These are phyloP conservation scores for Pichia sp. DNA, from an alignment of 1,139 yeast species.

Conservation along the genomic window DNA sequence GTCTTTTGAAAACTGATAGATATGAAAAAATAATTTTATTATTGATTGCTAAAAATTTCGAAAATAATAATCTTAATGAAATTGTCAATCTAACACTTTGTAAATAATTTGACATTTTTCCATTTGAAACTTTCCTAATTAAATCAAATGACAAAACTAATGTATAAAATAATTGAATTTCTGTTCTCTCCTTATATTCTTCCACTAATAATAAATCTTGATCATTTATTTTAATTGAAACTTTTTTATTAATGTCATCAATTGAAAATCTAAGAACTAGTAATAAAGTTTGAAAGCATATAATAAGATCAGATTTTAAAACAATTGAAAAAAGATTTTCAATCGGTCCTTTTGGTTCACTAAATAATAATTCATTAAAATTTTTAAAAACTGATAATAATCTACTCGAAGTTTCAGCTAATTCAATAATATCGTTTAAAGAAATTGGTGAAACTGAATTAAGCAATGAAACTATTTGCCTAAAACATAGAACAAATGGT, in stretches of 20 bases:
- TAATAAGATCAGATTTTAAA: conserved; percentile 6
- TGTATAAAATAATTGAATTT: conserved; percentile 5
- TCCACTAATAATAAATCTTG: conserved; percentile 4
- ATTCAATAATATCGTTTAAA: conserved; percentile 14
- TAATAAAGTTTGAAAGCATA: conserved; percentile 5
- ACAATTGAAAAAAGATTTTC: conserved; percentile 1
- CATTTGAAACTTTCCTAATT: conserved; percentile 9
- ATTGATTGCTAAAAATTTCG: conserved; percentile 5
- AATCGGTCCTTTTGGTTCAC: not conserved
- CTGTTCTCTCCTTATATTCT: conserved; percentile 6
- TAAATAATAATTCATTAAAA: conserved; percentile 11
- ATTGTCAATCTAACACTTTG: not conserved
- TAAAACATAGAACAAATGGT: conserved; percentile 7
- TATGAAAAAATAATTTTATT: conserved; percentile 10
- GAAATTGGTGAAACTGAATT: conserved; percentile 15
- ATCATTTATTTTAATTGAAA: conserved; percentile 2
- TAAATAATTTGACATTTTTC: conserved; percentile 1
- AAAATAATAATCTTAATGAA: conserved; percentile 6
- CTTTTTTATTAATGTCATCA: conserved; percentile 5
- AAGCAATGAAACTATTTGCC: conserved; percentile 12
- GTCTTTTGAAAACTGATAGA: conserved; percentile 3
- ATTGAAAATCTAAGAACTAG: conserved; percentile 6
- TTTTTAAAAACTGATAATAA: conserved; percentile 11
- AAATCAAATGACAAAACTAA: conserved; percentile 6
- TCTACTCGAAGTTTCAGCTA: conserved; percentile 11